Percentiles rank a stretch among this genome's conserved stretches.
Evolutionary conservation across 176 grass and related monocot species (phyloP).

Genomic region (Tuctoria greenei): DNA sequence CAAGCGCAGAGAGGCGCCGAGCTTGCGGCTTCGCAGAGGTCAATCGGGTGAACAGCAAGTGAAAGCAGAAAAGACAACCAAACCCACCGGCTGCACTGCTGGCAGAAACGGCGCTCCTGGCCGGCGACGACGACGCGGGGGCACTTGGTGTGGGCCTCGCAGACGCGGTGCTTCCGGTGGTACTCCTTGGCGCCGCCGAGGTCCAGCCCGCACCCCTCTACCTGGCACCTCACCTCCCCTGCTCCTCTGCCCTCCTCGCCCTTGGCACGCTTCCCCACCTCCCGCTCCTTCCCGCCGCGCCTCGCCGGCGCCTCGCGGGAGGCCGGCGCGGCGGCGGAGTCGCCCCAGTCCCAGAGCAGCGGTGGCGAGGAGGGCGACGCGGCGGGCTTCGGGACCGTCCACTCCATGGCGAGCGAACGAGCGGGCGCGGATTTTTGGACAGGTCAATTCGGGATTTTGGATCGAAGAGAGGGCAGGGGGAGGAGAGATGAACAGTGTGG

Average conservation of each 20-base stretch:
- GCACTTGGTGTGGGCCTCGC: constrained; percentile 71
- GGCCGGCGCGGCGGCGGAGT: constrained; percentile 13
- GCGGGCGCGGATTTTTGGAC: constrained; percentile 16
- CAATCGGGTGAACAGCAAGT: background rate
- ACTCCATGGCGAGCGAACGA: constrained; percentile 30
- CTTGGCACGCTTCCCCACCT: constrained; percentile 43
- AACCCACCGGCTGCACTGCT: constrained; percentile 85
- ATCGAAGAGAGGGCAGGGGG: constrained; percentile 35
- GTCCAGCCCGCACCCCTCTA: constrained; percentile 68
- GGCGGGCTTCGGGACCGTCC: constrained; percentile 40
- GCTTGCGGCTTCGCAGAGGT: background rate
- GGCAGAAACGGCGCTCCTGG: constrained; percentile 80
- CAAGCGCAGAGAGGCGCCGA: constrained; percentile 1
- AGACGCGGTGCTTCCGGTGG: constrained; percentile 90
- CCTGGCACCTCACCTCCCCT: constrained; percentile 66
- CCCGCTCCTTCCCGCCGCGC: constrained; percentile 37
- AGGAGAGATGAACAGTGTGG: constrained; percentile 42
- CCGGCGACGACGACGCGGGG: constrained; percentile 77
- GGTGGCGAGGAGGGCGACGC: constrained; percentile 53
- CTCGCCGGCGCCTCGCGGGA: constrained; percentile 38
- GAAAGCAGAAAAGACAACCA: background rate
- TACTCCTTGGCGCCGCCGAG: constrained; percentile 61
- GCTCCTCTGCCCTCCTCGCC: constrained; percentile 38
- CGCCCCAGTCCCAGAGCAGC: constrained; percentile 86
- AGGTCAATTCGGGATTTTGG: constrained; percentile 57